Conservation (phyloP, 768 basidiomycete species). For the Amanita muscaria region DNA sequence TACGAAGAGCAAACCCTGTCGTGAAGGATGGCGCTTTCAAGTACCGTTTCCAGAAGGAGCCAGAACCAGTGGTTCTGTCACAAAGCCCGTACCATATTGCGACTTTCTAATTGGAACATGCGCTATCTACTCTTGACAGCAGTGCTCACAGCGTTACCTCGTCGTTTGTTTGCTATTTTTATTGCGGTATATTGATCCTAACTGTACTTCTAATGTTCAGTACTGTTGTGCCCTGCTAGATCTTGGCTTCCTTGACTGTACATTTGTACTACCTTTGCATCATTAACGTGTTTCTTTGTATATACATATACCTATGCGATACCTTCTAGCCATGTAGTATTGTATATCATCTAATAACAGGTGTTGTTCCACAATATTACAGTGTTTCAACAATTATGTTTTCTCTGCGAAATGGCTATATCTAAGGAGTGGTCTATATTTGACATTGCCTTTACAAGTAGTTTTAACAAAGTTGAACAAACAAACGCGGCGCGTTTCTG, state of each 20-base stretch:
- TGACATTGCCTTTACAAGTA: no score
- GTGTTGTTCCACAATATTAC: no score
- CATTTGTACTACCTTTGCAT: no score
- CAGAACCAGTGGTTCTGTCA: conserved; percentile 34
- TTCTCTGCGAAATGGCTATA: no score
- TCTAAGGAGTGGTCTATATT: no score
- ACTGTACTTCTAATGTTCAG: conserved; percentile 23
- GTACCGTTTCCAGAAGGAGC: conserved; percentile 47
- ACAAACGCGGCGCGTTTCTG: conserved; percentile 7
- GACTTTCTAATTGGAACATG: conserved; percentile 42
- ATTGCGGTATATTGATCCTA: conserved; percentile 40
- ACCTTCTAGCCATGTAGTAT: no score
- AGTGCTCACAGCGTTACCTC: conserved; percentile 12
- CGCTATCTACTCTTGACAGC: conserved; percentile 8
- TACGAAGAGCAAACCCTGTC: conserved; percentile 50
- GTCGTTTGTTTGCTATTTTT: conserved; percentile 27
- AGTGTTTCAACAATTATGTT: no score
- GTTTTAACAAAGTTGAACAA: background rate
- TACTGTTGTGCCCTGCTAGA: conserved; percentile 12
- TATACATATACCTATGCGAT: no score
- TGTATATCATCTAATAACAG: no score
- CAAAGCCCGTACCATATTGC: conserved; percentile 45
- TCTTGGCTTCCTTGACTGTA: conserved; percentile 14
- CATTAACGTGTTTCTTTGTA: no score
- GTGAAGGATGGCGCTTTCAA: conserved; percentile 60